Percentiles rank a stretch among this genome's conserved stretches.
Conservation (phyloP, 1,284 basidiomycete genomes). For the Bothia castanella region DNA sequence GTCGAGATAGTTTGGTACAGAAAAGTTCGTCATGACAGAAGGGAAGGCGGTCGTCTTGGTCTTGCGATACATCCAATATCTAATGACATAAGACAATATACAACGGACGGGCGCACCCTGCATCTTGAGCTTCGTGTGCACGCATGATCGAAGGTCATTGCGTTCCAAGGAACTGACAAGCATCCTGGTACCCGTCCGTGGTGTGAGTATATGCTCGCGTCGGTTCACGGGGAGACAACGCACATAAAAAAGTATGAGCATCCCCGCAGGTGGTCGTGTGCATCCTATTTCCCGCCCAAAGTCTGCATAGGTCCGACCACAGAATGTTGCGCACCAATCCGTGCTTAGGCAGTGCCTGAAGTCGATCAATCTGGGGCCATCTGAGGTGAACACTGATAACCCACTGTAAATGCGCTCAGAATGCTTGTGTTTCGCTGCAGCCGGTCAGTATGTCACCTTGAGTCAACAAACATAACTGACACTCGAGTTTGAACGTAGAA, state of each 20-base stretch:
- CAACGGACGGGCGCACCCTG: constrained; percentile 58
- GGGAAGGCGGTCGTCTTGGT: constrained; percentile 91
- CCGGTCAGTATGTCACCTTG: constrained; percentile 4
- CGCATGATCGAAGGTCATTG: constrained; percentile 94
- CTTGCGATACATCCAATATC: constrained; percentile 96
- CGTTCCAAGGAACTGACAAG: constrained; percentile 89
- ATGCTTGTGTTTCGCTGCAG: constrained; percentile 87
- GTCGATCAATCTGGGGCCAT: constrained; percentile 74
- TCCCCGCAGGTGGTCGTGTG: constrained; percentile 91
- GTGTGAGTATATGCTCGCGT: constrained; percentile 4
- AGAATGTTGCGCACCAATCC: constrained; percentile 95
- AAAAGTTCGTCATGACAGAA: constrained; percentile 96
- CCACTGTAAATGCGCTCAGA: constrained; percentile 77
- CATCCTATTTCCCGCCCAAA: constrained; percentile 86
- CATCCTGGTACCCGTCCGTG: constrained; percentile 70
- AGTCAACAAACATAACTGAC: constrained; percentile 44
- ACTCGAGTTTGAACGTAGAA: constrained; percentile 89
- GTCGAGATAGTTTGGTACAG: constrained; percentile 93
- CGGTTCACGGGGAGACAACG: background rate
- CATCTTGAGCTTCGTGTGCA: constrained; percentile 94
- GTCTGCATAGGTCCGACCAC: constrained; percentile 94
- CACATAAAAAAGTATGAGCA: constrained; percentile 95
- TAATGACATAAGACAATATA: constrained; percentile 4
- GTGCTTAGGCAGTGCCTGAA: constrained; percentile 91
- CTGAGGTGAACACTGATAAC: constrained; percentile 1